phyloP scores from a whole-genome alignment of 2,329 filamentous ascomycete species.

The Fusarium sp. region DNA sequence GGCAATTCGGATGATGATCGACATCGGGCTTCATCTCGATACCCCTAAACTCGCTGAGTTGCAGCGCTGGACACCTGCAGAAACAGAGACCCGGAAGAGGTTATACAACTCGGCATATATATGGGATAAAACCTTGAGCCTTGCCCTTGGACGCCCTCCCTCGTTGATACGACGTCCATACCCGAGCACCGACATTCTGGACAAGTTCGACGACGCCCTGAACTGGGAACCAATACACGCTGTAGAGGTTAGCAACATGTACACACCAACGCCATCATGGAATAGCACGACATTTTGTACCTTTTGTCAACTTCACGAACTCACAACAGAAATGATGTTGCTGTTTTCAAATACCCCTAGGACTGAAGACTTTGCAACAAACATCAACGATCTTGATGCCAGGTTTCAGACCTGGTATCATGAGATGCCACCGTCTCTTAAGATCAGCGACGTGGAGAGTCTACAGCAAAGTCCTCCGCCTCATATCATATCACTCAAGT shows the following conservation, averaged over 20 bases:
- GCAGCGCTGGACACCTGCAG: constrained; percentile 31
- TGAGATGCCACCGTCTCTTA: background rate
- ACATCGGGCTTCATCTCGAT: constrained; percentile 35
- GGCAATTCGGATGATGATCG: constrained; percentile 36
- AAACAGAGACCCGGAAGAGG: constrained; percentile 31
- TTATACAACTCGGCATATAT: constrained; percentile 36
- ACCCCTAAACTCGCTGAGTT: constrained; percentile 17
- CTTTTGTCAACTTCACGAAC: background rate
- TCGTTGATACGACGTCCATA: constrained; percentile 8
- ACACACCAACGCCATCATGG: background rate
- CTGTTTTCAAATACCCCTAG: background rate
- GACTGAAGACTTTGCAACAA: background rate
- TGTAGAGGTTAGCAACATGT: background rate
- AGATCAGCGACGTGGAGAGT: background rate
- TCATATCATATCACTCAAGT: background rate
- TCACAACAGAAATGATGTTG: background rate
- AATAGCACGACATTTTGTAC: background rate
- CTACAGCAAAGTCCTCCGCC: background rate
- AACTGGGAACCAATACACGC: background rate
- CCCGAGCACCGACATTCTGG: background rate
- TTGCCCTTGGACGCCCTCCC: constrained; percentile 26
- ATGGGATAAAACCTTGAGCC: constrained; percentile 38
- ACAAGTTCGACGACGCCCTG: background rate
- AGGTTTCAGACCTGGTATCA: background rate
- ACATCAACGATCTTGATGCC: background rate